Evolutionary conservation across 495 filamentous ascomycete species (phyloP).

Genomic region (Xylaria flabelliformis): DNA sequence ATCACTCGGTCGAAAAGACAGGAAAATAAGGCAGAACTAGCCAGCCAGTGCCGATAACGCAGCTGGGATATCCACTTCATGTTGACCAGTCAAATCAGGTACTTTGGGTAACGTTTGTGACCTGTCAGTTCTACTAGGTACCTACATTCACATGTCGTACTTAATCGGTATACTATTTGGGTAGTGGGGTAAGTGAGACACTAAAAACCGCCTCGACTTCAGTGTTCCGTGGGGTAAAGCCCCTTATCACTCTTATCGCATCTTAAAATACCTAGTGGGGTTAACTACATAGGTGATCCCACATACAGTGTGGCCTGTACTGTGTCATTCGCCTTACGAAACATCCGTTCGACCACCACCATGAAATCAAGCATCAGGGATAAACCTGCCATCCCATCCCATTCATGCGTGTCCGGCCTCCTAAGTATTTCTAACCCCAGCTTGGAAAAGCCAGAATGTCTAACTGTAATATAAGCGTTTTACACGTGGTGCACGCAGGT

Average conservation of each 20-base stretch:
- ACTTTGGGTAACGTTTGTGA: too few relatives aligned
- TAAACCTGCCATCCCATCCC: slow-evolving; percentile 2
- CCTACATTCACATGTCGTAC: too few relatives aligned
- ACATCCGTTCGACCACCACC: slow-evolving; percentile 4
- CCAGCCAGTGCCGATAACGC: slow-evolving; percentile 14
- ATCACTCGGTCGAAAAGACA: too few relatives aligned
- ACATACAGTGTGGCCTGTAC: neutral
- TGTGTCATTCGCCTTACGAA: slow-evolving; percentile 13
- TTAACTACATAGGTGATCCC: neutral
- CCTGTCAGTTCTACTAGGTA: too few relatives aligned
- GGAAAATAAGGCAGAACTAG: neutral
- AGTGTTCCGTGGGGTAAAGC: slow-evolving; percentile 13
- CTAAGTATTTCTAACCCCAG: neutral
- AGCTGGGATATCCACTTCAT: neutral
- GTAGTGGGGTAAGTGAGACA: neutral
- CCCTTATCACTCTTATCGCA: slow-evolving; percentile 21
- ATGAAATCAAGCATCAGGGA: slow-evolving; percentile 9
- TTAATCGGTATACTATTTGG: neutral
- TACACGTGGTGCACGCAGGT: neutral
- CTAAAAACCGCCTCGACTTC: neutral
- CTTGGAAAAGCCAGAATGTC: neutral
- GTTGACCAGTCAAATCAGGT: neutral
- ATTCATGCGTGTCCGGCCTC: neutral
- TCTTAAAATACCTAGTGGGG: neutral
- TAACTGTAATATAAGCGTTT: neutral